Evolutionary conservation across 345 rosid species (phyloP).

Genomic region (Boechera divaricarpa): DNA sequence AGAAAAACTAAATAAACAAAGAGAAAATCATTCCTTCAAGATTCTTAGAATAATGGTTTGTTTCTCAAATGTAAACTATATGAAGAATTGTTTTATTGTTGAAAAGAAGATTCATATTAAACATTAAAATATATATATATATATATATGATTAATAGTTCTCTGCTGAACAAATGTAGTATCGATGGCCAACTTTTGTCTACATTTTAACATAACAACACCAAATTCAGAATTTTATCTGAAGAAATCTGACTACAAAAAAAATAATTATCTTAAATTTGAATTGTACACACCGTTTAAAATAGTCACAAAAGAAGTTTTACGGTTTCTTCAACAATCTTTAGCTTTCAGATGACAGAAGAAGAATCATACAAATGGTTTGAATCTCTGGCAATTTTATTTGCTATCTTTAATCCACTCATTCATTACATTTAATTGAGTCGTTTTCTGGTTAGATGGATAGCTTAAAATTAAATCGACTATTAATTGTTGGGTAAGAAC

Average conservation of each 20-base stretch:
- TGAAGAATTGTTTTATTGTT: background rate
- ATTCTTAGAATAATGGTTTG: conserved; percentile 20
- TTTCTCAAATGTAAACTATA: conserved; percentile 6
- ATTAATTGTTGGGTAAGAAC: conserved; percentile 32
- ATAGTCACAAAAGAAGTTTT: background rate
- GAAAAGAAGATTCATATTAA: background rate
- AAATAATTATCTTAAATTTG: background rate
- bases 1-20: conserved; percentile 15
- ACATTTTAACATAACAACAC: background rate
- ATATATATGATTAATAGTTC: background rate
- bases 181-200: background rate
- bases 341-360: conserved; percentile 10
- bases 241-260: background rate
- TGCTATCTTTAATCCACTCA: background rate
- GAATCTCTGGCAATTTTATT: conserved; percentile 6
- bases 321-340: conserved; percentile 4
- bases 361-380: conserved; percentile 16
- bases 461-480: conserved; percentile 8
- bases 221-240: background rate
- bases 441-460: conserved; percentile 37
- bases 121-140: background rate
- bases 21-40: conserved; percentile 27
- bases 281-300: background rate
- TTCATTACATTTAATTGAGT: conserved; percentile 21
- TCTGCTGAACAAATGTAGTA: background rate